Evolutionary conservation across 73 alveolate species (phyloP).

Genomic region (Vitrella brassicaformis): DNA sequence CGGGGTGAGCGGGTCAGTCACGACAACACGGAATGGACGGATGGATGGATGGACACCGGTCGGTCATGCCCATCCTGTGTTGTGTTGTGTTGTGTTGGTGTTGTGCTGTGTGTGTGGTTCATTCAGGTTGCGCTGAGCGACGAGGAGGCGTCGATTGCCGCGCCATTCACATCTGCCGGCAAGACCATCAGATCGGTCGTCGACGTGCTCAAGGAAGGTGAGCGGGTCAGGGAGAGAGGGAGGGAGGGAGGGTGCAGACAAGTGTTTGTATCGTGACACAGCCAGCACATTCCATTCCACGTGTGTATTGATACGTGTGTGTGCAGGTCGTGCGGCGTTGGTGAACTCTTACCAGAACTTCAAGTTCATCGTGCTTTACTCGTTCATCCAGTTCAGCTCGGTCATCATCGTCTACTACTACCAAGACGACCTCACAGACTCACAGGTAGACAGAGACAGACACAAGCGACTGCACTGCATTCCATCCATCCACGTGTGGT

Average conservation of each 20-base stretch:
- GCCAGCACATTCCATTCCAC: too few species aligned
- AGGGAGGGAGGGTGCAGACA: too few species aligned
- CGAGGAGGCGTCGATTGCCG: constrained; percentile 97
- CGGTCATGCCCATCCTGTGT: too few species aligned
- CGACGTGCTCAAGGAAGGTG: constrained; percentile 81
- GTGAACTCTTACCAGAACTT: constrained; percentile 84
- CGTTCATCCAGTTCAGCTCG: constrained; percentile 76
- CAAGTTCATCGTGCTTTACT: constrained; percentile 87
- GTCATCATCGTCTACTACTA: constrained; percentile 64
- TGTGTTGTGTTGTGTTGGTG: too few species aligned
- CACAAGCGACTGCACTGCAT: not conserved
- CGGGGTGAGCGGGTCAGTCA: constrained; percentile 81
- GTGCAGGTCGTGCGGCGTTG: constrained; percentile 64
- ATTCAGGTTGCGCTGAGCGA: constrained; percentile 69
- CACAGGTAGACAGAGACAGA: constrained; percentile 41
- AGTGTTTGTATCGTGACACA: too few species aligned
- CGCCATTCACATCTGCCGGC: constrained; percentile 83
- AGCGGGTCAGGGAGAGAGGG: not conserved
- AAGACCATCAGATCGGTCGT: constrained; percentile 75
- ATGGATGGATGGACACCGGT: too few species aligned
- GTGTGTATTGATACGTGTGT: too few species aligned
- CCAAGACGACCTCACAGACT: constrained; percentile 63
- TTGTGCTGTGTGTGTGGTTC: too few species aligned
- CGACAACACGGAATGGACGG: too few species aligned
- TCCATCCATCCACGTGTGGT: not conserved